These are phyloP conservation scores for Xylariomycetidae sp. DNA, from an alignment of 2,329 filamentous ascomycete species.

Conservation along the genomic window DNA sequence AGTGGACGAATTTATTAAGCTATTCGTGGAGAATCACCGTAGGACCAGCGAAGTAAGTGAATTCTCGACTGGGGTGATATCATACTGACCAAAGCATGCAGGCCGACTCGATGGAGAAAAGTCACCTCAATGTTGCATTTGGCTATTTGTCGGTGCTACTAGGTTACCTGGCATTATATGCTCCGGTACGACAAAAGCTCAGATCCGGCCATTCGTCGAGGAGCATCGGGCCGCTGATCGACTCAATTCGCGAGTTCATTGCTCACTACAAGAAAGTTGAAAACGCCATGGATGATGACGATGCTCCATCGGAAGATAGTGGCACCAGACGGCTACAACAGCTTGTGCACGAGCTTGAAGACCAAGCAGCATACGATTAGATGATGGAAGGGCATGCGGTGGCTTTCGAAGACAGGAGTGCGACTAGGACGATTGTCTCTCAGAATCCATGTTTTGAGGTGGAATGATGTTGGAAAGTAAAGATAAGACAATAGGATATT, in stretches of 20 bases:
- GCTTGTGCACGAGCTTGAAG: conserved; percentile 35
- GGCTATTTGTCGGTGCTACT: conserved; percentile 83
- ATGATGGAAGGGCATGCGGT: too few species aligned
- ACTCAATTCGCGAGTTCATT: conserved; percentile 52
- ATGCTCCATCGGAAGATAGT: conserved; percentile 23
- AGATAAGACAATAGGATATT: too few species aligned
- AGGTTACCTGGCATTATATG: conserved; percentile 68
- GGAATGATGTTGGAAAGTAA: too few species aligned
- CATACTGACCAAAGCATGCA: too few species aligned
- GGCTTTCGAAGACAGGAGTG: too few species aligned
- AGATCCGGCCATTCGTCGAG: conserved; percentile 36
- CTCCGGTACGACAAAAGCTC: conserved; percentile 39
- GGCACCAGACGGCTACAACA: conserved; percentile 35
- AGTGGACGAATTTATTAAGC: conserved; percentile 54
- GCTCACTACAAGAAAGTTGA: conserved; percentile 46
- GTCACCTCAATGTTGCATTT: conserved; percentile 74
- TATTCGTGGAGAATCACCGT: conserved; percentile 65
- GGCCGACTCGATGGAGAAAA: conserved; percentile 69
- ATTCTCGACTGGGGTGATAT: not conserved
- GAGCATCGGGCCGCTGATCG: conserved; percentile 41
- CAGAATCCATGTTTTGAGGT: too few species aligned
- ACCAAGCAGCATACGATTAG: conserved; percentile 20
- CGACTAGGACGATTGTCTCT: too few species aligned
- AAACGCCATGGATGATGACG: conserved; percentile 30
- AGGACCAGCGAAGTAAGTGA: conserved; percentile 62